Evolutionary conservation across 805 yeast species (phyloP).

Genomic region (Ogataea wickerhamii): DNA sequence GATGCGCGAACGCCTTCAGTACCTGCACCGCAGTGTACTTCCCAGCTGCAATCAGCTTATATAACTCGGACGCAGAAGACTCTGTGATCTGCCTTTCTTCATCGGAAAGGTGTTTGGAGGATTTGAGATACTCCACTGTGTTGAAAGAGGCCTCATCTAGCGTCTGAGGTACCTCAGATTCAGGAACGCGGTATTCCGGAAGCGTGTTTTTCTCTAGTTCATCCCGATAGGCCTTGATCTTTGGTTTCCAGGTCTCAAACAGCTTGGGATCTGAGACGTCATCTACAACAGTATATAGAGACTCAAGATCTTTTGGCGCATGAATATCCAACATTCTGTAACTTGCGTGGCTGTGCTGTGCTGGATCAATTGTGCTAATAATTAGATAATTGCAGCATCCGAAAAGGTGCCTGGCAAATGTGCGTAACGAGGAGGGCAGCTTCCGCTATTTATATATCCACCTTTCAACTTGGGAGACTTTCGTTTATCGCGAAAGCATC

Average conservation of each 20-base stretch:
- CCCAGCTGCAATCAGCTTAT: constrained; percentile 42
- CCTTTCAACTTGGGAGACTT: too few species aligned
- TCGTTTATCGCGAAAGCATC: too few species aligned
- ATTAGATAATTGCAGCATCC: too few species aligned
- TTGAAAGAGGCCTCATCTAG: constrained; percentile 35
- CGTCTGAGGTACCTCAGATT: constrained; percentile 31
- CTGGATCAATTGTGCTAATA: too few species aligned
- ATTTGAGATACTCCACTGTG: constrained; percentile 34
- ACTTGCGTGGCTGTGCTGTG: too few species aligned
- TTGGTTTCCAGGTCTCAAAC: constrained; percentile 44
- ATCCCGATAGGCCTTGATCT: constrained; percentile 39
- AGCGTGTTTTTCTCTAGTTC: constrained; percentile 25
- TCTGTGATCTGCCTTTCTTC: constrained; percentile 44
- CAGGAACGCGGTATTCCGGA: constrained; percentile 30
- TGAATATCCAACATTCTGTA: constrained; percentile 20
- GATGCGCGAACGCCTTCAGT: constrained; percentile 59
- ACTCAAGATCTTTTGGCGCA: constrained; percentile 28
- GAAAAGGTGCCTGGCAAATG: too few species aligned
- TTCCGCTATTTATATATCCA: too few species aligned
- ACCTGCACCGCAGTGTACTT: constrained; percentile 49
- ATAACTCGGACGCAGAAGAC: constrained; percentile 39
- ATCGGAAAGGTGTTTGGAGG: constrained; percentile 29
- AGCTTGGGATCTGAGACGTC: constrained; percentile 36
- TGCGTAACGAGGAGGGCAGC: too few species aligned
- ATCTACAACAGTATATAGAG: constrained; percentile 30